Base-by-base conservation (phyloP, 2,329 filamentous ascomycete species). In the Aspergillus neoniger region DNA sequence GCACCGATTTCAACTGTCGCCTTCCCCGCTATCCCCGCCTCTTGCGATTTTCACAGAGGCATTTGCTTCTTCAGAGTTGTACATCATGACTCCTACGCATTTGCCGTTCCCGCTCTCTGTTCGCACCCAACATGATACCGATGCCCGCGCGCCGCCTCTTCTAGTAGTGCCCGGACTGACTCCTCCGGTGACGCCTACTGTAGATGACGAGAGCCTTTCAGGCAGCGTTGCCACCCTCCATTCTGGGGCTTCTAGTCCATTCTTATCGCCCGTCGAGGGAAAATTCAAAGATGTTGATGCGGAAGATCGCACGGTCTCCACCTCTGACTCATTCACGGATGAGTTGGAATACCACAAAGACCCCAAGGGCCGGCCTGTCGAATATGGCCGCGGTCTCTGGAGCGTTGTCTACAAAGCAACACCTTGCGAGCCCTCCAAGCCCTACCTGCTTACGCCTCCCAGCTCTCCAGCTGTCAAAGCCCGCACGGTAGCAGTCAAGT, bases 351-450 rank as follows among this genome's bases (percentile, higher is more conserved):
- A 74, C 17, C 70, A 69, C 19, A 63, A 58, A 51, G 72, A 74
- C 55, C 43, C 57, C 2, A 60, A 65, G n/a, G 73, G 72, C 15
- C 67, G 65, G 14, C 70, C 67, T 7, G 54, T 77, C 17, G 74
- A 79, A 56, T 81, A 77, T 55, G 80, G 80, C 23, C 73, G 72
- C 39, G 80, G 80, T 23, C 79, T 74, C 17, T 82, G 80, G 80
- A 82, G 80, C 62, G 75, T 74, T 17, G 80, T 82, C 17, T 80
- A 79, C 67, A 77, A 76, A 62, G 80, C 79, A 10, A 70, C 63
- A 5, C 69, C 72, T 12, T 67, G 54, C 19, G 61, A 65, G 12
- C 36, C 64, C 38, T 41, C 60, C n/a, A 49, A 36, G 12, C 12
- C 57, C 28, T 44, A 65, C 32, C 28, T 57, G 15, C 52, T 69